Conservation (phyloP, 1,284 basidiomycete species). For the Tilletia horrida region DNA sequence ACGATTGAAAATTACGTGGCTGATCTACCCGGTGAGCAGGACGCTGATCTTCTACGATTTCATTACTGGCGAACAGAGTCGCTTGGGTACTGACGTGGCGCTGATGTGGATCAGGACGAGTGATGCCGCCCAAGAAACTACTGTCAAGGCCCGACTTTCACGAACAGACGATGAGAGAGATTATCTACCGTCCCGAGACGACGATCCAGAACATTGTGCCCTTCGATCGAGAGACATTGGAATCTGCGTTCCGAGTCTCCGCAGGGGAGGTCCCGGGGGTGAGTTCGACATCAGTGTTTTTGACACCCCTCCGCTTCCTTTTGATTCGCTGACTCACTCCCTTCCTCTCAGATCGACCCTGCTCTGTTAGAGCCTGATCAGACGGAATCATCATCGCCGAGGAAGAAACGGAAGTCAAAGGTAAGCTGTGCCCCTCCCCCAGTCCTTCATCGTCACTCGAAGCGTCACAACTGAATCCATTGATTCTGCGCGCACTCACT, state of each 20-base stretch:
- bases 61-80: neutral
- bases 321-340: neutral
- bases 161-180: conserved; percentile 22
- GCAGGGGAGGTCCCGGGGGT: conserved; percentile 27
- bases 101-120: neutral
- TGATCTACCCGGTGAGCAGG: conserved; percentile 19
- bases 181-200: conserved; percentile 26
- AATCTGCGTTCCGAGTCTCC: conserved; percentile 30
- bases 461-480: neutral
- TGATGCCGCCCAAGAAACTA: conserved; percentile 12
- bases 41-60: neutral
- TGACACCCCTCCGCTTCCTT: too few species aligned
- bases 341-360: conserved; percentile 28
- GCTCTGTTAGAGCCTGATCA: conserved; percentile 32
- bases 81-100: too few species aligned
- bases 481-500: neutral
- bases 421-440: conserved; percentile 16
- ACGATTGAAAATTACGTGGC: conserved; percentile 24
- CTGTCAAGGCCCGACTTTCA: conserved; percentile 7
- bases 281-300: neutral
- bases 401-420: conserved; percentile 31
- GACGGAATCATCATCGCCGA: conserved; percentile 27
- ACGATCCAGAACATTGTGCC: conserved; percentile 29
- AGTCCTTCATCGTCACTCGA: neutral
- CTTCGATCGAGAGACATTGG: conserved; percentile 33